Evolutionary conservation across 163 green algal species (phyloP).

Genomic region (Scenedesmus sp.): DNA sequence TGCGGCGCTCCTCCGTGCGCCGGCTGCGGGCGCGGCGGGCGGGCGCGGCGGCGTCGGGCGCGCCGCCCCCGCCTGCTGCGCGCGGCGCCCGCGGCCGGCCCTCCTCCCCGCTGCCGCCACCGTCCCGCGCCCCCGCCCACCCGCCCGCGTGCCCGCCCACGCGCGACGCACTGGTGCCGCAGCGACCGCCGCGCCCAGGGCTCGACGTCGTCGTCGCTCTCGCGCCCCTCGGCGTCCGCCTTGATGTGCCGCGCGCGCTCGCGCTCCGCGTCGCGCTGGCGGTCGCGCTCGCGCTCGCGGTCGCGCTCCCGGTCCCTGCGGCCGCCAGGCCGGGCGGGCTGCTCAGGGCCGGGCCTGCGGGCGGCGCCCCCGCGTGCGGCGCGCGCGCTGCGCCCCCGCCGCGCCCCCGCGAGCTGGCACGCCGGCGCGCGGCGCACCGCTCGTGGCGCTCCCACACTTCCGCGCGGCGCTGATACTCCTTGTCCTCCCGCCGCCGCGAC

Average conservation of each 20-base stretch:
- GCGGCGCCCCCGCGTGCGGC: not conserved
- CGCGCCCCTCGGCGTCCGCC: constrained; percentile 52
- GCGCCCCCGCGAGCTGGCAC: not conserved
- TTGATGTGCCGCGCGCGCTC: constrained; percentile 47
- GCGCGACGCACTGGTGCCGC: constrained; percentile 28
- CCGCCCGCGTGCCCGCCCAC: no score
- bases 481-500: constrained; percentile 38
- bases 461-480: constrained; percentile 48
- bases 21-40: no score
- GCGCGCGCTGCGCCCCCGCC: not conserved
- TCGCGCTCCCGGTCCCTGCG: constrained; percentile 31
- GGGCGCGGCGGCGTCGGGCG: no score
- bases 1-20: constrained; percentile 52
- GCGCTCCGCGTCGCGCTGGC: constrained; percentile 51
- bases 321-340: no score
- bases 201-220: constrained; percentile 55
- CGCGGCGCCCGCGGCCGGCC: no score
- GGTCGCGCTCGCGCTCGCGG: constrained; percentile 52
- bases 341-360: no score
- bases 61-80: no score
- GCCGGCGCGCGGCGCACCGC: constrained; percentile 48
- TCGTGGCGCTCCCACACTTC: constrained; percentile 61
- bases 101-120: no score
- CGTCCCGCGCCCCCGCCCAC: no score
- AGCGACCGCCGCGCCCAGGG: constrained; percentile 48